These are phyloP conservation scores for Trametes meyenii DNA, from an alignment of 768 basidiomycete genomes.

Conservation along the genomic window DNA sequence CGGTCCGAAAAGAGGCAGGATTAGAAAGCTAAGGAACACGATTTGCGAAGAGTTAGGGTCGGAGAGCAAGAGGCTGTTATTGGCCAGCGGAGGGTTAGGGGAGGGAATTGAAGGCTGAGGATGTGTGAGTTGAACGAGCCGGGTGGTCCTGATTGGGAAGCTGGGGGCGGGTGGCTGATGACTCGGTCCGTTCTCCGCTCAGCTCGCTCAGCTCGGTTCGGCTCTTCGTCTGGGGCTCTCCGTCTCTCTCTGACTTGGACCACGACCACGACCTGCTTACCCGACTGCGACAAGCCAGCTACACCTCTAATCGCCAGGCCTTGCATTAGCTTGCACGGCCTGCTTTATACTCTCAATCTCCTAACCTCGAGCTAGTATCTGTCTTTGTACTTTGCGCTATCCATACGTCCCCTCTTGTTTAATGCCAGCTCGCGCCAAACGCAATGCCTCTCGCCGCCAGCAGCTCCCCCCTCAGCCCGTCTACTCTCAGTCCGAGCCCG, in stretches of 20 bases:
- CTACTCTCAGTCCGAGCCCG: neutral
- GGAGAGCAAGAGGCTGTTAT: neutral
- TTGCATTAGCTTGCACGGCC: slow-evolving; percentile 21
- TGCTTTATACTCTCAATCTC: neutral
- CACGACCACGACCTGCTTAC: neutral
- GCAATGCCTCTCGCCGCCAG: slow-evolving; percentile 30
- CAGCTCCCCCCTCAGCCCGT: slow-evolving; percentile 11
- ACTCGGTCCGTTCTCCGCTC: neutral
- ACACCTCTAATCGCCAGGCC: neutral
- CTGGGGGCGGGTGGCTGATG: slow-evolving; percentile 17
- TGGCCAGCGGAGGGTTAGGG: neutral
- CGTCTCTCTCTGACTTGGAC: neutral
- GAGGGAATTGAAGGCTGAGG: neutral
- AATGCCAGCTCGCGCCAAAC: slow-evolving; percentile 33
- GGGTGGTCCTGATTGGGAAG: neutral
- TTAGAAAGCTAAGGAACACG: neutral
- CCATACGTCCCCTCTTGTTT: slow-evolving; percentile 23
- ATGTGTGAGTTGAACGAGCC: neutral
- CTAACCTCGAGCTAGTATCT: neutral
- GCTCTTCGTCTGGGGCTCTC: neutral
- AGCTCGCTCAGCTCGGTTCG: neutral
- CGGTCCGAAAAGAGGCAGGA: too few species aligned
- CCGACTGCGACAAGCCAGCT: neutral
- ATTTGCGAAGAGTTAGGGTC: neutral
- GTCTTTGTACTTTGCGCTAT: slow-evolving; percentile 1